Percentiles rank a stretch among this genome's conserved stretches.
Conservation (phyloP, 78 protist genomes). For the Polysphondylium violaceum region DNA sequence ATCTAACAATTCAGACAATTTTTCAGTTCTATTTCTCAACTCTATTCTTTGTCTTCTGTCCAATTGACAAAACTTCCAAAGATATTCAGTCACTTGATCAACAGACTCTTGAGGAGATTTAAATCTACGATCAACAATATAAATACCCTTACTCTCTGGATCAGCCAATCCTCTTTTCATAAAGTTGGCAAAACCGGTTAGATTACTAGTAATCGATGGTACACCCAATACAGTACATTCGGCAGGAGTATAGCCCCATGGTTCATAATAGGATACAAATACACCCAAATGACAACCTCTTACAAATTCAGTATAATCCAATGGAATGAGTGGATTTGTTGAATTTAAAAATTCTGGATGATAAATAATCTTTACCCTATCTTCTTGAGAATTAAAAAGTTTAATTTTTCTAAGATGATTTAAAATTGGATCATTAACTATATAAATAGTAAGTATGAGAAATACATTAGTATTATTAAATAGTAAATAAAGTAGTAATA, state of each 20-base stretch:
- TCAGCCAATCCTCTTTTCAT: constrained; percentile 52
- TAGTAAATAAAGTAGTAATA: too few relatives aligned
- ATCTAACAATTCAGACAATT: constrained; percentile 67
- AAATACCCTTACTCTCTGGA: constrained; percentile 83
- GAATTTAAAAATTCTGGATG: constrained; percentile 92
- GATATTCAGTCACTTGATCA: constrained; percentile 79
- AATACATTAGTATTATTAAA: too few relatives aligned
- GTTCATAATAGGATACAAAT: constrained; percentile 92
- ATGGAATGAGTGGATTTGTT: constrained; percentile 87
- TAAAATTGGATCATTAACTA: constrained; percentile 50
- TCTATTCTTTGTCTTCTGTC: constrained; percentile 78
- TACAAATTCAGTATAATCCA: constrained; percentile 90
- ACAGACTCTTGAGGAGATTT: constrained; percentile 83
- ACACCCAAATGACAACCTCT: constrained; percentile 93
- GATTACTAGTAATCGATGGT: constrained; percentile 88
- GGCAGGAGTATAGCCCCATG: constrained; percentile 87
- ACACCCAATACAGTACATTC: constrained; percentile 91
- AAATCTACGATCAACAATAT: constrained; percentile 85
- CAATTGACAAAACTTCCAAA: constrained; percentile 78
- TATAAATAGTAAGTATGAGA: too few relatives aligned
- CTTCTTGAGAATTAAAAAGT: constrained; percentile 76
- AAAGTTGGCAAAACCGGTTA: constrained; percentile 90
- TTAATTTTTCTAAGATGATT: constrained; percentile 64
- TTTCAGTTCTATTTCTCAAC: constrained; percentile 90
- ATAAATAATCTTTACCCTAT: constrained; percentile 90